Base-by-base conservation (phyloP, 768 basidiomycete genomes). In the Tephrocybe sp. region DNA sequence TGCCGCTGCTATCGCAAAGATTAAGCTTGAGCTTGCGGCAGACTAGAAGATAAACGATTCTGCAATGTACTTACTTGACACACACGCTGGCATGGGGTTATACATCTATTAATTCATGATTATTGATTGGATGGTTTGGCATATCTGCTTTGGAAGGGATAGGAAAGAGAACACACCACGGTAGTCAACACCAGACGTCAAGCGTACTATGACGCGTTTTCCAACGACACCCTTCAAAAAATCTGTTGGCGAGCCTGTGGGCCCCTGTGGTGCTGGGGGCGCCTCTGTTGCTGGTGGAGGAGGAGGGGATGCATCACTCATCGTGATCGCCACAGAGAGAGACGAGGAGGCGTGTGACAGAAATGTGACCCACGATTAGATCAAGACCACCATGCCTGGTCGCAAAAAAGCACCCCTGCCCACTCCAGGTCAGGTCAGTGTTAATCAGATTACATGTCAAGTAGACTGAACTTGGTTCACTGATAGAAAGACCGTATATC, bases 161-260 rank as follows among this genome's bases (percentile, higher is more conserved):
- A n/a, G n/a, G n/a, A n/a, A n/a, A 38, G 10, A 47, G 30, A 10
- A 64, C 79, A 34, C 49, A 92, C 94, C 94, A 60, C 84, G 80
- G 68, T 98, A 97, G 67, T 97, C 94, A 2, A 98, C 88, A 2
- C 94, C 94, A 16, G 88, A 91, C 15, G 87, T 90, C 40, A 98
- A 75, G 49, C 94, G 77, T 37, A 97, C 95, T 50, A 94, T 89
- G 44, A 97, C 94, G 50, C 80, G 79, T 67, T 95, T 95, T n/a
- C 95, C 95, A 7, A 97, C 94, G 18, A 97, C 94, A 25, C 89
- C 91, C 68, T 95, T 94, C 51, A 97, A 66, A 59, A 95, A 97
- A 56, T 94, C 92, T 0, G 91, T 92, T 0, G 92, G 93, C 5
- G 92, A 93, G 2, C 94, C 94, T 7, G 83, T 76, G 19, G 75